Base-by-base conservation (phyloP, 352 stramenopile species). In the Sclerospora graminicola region DNA sequence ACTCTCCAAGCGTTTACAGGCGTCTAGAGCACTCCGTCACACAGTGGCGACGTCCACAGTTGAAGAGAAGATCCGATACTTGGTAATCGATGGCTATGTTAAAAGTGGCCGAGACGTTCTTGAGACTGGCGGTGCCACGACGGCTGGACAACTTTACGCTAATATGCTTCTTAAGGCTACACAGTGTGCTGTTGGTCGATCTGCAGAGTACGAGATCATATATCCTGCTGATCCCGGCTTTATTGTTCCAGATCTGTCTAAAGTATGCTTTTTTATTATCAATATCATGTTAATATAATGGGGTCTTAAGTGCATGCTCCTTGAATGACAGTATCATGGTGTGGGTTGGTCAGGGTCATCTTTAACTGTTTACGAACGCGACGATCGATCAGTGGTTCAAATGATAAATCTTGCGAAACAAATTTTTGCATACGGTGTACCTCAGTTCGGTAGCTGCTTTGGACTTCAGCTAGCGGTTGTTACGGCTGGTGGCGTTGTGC, bases 391-490 rank as follows among this genome's bases (percentile, higher is more conserved):
- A 21, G 66, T 89, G 24, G 24, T 66, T 38, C 52, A 63, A 37
- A 70, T 79, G 58, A 55, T 71, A 32, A 55, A 51, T 2, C 44
- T 85, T 13, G 60, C 69, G 7, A 50, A 54, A 8, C 43, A 46
- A 27, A 63, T 48, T 39, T 84, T 83, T 37, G 60, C 44, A 14
- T 38, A 55, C 14, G 73, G 78, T 28, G 49, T 89, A 4, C 77
- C 74, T 23, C 78, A 89, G 57, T 84, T 84, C 38, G 78, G 78
- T 11, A 87, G 74, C 58, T 87, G 78, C 57, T 89, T 81, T 45
- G 74, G 66, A 5, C 54, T 76, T 41, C 74, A 89, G 28, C 36
- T 89, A 13, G 77, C 77, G 5, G 68, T 76, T 6, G 60, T 64
- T 14, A 63, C 69, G 14, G 63, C 74, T 27, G 74, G 74, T 14